Percentiles rank a stretch among this genome's conserved stretches.
These are phyloP conservation scores for Pinus albicaulis DNA, from an alignment of 75 land plant genomes.

Conservation along the genomic window DNA sequence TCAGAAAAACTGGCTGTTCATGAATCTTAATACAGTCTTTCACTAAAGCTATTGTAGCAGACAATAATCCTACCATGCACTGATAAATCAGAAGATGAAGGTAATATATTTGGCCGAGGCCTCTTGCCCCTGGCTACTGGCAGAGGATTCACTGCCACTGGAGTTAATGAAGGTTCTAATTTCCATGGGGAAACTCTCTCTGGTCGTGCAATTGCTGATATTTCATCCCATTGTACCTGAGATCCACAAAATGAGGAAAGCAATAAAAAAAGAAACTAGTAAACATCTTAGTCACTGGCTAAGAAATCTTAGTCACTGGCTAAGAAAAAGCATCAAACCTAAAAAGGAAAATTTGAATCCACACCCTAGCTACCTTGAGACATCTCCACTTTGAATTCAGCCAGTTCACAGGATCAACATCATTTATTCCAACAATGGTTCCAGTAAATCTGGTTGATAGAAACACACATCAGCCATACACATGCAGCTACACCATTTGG, in stretches of 20 bases:
- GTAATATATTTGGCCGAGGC: slow-evolving; percentile 7
- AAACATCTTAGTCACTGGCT: background rate
- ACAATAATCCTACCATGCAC: slow-evolving; percentile 51
- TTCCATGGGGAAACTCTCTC: slow-evolving; percentile 74
- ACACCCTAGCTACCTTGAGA: slow-evolving; percentile 47
- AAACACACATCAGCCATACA: background rate
- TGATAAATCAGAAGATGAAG: slow-evolving; percentile 37
- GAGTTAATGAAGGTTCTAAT: slow-evolving; percentile 35
- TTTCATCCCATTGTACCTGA: slow-evolving; percentile 73
- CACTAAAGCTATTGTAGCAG: background rate
- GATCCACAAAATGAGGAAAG: background rate
- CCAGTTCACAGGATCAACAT: slow-evolving; percentile 63
- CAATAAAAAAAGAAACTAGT: background rate
- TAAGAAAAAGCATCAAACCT: background rate
- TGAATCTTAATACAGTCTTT: background rate
- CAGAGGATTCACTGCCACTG: slow-evolving; percentile 14
- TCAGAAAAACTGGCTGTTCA: background rate
- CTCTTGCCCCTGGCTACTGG: slow-evolving; percentile 16
- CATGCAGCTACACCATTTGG: background rate
- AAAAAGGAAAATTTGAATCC: background rate
- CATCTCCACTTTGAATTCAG: slow-evolving; percentile 72
- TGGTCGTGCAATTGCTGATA: slow-evolving; percentile 24
- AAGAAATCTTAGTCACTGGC: background rate
- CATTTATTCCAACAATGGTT: slow-evolving; percentile 58
- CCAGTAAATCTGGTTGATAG: slow-evolving; percentile 52